Evolutionary conservation across 2,329 filamentous ascomycete species (phyloP), one percentile per base, ranked within the genome.

Genomic region (Diaporthe longicolla): DNA sequence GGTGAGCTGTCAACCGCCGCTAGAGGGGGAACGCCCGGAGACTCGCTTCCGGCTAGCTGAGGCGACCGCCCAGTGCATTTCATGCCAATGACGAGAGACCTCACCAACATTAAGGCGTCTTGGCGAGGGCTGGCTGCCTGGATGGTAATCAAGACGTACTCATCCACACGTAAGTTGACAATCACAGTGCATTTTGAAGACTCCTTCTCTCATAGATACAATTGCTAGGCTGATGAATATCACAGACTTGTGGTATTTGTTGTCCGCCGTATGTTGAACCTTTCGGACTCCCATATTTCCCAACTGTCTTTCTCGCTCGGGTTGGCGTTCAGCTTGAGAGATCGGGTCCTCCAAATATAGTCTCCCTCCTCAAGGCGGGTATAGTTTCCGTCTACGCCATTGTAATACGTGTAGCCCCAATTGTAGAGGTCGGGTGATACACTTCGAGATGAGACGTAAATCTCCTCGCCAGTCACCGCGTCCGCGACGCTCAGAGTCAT

Each of bases 1-100:
- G 63, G 63, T 68, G 63, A 68, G 32, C 10, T 68, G 48, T 66
- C 63, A 52, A 66, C 45, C 11, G 45, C 45, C 29, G 45, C 63
- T 66, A 66, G 45, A 26, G 17, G 2, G 29, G 29, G 29, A 4
- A 26, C 21, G 8, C 63, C 63, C 63, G 63, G 63, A 54, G 48
- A 21, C 29, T 52, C 45, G 21, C 10, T 17, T 66, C 63, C 45
- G 61, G 26, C 10, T 66, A 50, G 61, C 13, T 24, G 8, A 26
- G 11, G 5, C 29, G 7, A 52, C 21, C 61, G 3, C 7, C 3
- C 61, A 66, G 32, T 13, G 35, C 29, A 50, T 29, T 29, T 50
- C 45, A 66, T 66, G 63, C 59, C 32, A 37, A 50, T 66, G 63
- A 52, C 45, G 29, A 66, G 13, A 50, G 21, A 9, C 29, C 40